Evolutionary conservation across 2,329 filamentous ascomycete genomes (phyloP), one percentile per base, ranked within the genome.

Genomic region (Diaporthe destruens): DNA sequence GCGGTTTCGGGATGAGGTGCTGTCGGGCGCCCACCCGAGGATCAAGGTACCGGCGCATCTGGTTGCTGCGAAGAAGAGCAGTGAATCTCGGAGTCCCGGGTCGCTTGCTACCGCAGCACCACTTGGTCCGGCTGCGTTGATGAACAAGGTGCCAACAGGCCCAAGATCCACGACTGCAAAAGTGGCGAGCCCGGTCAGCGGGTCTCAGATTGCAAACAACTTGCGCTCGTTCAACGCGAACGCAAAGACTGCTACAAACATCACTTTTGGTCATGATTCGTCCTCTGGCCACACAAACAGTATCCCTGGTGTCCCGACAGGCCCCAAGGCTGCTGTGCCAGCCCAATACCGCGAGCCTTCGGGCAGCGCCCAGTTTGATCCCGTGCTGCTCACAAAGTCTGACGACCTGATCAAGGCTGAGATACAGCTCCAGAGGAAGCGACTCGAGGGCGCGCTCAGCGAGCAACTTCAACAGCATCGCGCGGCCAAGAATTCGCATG

Each of bases 381-480:
- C 94, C 65, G 91, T 97, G 74, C 87, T 97, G 77, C 87, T 97
- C 81, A 92, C 94, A 79, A 98, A 98, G 82, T 95, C 95, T 77
- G 93, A 94, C 80, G 91, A 94, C 80, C 86, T 97, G 76, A 90
- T 96, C 80, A 93, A 91, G 83, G 94, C 94, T 79, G 94, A 97
- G 83, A 85, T 94, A 74, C 90, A 93, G 80, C 83, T 96, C 75
- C 94, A 94, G 82, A 91, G 96, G 75, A 91, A 95, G 82, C 90
- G 93, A 75, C 85, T 98, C 78, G 96, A 98, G 82, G 90, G 91
- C 76, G 84, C 87, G 47, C 82, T 98, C 77, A 91, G 90, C 81
- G 93, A 97, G 69, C 93, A 97, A 81, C 83, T 93, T 77, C 93
- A 96, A 73, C 89, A 93, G 76, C 85, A 85, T 73, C 85, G 84